Conservation (phyloP, 2,329 filamentous ascomycete genomes). For the Rhytidhysteron rufulum region DNA sequence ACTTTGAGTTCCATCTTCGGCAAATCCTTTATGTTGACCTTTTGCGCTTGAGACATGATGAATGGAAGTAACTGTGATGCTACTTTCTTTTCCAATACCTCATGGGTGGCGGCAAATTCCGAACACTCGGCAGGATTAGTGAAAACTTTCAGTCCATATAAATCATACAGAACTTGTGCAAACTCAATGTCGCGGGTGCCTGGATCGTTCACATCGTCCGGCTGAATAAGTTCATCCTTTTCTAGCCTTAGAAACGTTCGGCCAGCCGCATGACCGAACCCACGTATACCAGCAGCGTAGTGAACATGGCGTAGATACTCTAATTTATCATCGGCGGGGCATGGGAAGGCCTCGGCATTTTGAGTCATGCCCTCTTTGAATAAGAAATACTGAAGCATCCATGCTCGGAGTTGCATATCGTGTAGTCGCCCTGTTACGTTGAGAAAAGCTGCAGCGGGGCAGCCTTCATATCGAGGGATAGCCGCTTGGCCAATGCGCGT, state of each 20-base stretch:
- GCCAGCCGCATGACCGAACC: constrained; percentile 79
- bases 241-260: constrained; percentile 87
- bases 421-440: constrained; percentile 66
- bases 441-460: constrained; percentile 37
- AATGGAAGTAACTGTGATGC: constrained; percentile 80
- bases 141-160: constrained; percentile 36
- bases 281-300: constrained; percentile 76
- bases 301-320: constrained; percentile 80
- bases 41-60: constrained; percentile 73
- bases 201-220: constrained; percentile 74
- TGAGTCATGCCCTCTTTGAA: constrained; percentile 72
- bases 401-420: constrained; percentile 82
- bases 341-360: constrained; percentile 60
- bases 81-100: constrained; percentile 75
- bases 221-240: constrained; percentile 75
- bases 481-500: constrained; percentile 71
- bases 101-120: constrained; percentile 70
- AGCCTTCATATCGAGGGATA: constrained; percentile 55
- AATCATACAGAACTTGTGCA: constrained; percentile 56
- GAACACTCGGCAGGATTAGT: constrained; percentile 30
- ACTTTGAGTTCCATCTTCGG: constrained; percentile 86
- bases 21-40: constrained; percentile 85
- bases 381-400: constrained; percentile 82
- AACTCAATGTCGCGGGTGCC: constrained; percentile 67
- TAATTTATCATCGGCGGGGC: constrained; percentile 68